Evolutionary conservation across 345 rosid genomes (phyloP).

Genomic region (Camelina neglecta): DNA sequence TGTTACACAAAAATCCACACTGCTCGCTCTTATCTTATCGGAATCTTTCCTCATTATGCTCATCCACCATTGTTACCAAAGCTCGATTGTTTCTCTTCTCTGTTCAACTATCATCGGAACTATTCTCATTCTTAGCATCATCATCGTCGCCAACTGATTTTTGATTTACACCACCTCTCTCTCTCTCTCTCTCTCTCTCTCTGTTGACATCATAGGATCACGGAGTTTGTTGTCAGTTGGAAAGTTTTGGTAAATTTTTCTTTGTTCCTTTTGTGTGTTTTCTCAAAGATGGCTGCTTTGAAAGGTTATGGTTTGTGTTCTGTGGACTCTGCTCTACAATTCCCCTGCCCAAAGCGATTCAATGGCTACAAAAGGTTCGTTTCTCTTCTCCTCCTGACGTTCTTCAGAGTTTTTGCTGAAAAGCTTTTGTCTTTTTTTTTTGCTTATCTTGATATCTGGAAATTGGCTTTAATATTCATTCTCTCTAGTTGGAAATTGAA

Average conservation of each 20-base stretch:
- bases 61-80: constrained; percentile 6
- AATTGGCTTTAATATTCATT: too few relatives aligned
- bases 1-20: neutral
- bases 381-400: too few relatives aligned
- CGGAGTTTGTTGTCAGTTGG: neutral
- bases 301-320: constrained; percentile 53
- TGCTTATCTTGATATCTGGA: too few relatives aligned
- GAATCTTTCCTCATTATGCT: constrained; percentile 35
- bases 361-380: constrained; percentile 54
- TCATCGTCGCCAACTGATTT: constrained; percentile 12
- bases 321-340: constrained; percentile 51
- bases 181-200: neutral
- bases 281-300: constrained; percentile 53
- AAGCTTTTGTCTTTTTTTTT: too few relatives aligned
- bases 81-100: constrained; percentile 19
- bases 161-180: constrained; percentile 2
- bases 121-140: constrained; percentile 13
- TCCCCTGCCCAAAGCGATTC: constrained; percentile 48
- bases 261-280: neutral
- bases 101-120: neutral
- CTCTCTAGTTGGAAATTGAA: too few relatives aligned
- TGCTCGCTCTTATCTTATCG: constrained; percentile 14
- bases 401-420: too few relatives aligned
- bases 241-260: neutral
- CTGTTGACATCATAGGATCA: neutral